These are phyloP conservation scores for Colletotrichum filicis DNA, from an alignment of 2,329 filamentous ascomycete genomes.

Conservation along the genomic window DNA sequence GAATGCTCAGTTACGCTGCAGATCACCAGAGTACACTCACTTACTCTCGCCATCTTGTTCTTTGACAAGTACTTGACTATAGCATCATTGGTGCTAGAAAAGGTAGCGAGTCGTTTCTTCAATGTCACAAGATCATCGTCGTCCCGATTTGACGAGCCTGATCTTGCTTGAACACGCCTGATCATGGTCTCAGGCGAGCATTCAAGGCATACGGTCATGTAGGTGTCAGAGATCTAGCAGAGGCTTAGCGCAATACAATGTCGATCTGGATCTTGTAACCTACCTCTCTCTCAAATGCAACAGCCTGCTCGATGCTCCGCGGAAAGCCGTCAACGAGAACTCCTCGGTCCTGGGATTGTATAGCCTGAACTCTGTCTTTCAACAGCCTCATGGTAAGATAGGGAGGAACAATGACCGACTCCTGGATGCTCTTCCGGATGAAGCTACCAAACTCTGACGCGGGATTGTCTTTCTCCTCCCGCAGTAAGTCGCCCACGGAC, in stretches of 20 bases:
- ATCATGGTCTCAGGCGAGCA: neutral
- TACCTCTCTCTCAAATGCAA: slow-evolving; percentile 12
- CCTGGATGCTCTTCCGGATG: slow-evolving; percentile 3
- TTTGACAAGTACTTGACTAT: neutral
- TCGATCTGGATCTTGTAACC: neutral
- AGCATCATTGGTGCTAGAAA: neutral
- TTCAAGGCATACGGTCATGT: slow-evolving; percentile 9
- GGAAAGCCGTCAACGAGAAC: slow-evolving; percentile 17
- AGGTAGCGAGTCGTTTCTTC: neutral
- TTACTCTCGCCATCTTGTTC: neutral
- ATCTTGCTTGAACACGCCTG: neutral
- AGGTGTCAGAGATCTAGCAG: neutral
- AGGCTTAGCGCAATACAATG: neutral
- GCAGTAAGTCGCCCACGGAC: slow-evolving; percentile 39
- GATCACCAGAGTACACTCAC: neutral
- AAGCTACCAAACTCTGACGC: slow-evolving; percentile 9
- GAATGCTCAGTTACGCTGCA: neutral
- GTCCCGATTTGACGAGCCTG: neutral
- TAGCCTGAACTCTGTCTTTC: neutral
- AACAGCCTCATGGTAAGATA: neutral
- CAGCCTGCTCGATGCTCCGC: slow-evolving; percentile 2
- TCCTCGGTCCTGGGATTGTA: neutral
- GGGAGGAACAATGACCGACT: slow-evolving; percentile 13
- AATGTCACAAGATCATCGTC: neutral
- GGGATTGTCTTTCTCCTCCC: slow-evolving; percentile 18